These are phyloP conservation scores for Excoecaria agallocha DNA, from an alignment of 345 rosid genomes.

Conservation along the genomic window DNA sequence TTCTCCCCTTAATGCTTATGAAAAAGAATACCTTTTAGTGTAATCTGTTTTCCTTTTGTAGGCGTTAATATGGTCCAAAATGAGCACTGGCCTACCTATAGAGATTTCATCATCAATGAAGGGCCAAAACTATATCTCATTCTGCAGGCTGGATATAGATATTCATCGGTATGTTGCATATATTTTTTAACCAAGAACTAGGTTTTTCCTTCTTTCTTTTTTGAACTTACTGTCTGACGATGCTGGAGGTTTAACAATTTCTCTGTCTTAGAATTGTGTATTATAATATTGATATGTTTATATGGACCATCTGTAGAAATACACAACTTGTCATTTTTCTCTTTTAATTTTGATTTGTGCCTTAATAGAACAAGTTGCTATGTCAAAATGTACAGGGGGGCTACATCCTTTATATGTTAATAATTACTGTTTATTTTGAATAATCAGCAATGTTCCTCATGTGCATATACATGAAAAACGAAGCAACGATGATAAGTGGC, in stretches of 20 bases:
- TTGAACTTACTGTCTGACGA: neutral
- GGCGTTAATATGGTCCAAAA: slow-evolving; percentile 99
- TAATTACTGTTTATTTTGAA: slow-evolving; percentile 5
- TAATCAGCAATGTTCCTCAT: slow-evolving; percentile 86
- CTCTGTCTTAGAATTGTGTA: neutral
- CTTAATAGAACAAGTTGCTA: neutral
- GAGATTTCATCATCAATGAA: slow-evolving; percentile 90
- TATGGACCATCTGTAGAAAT: neutral
- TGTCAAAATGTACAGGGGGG: neutral
- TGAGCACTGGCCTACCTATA: slow-evolving; percentile 98
- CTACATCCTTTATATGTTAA: neutral
- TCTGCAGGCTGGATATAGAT: slow-evolving; percentile 95
- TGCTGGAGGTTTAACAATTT: neutral
- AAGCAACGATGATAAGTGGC: slow-evolving; percentile 66
- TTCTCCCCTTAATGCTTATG: slow-evolving; percentile 8
- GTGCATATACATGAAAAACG: slow-evolving; percentile 84
- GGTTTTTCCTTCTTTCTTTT: neutral
- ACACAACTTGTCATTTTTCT: no score
- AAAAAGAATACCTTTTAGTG: slow-evolving; percentile 10
- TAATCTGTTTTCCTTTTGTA: slow-evolving; percentile 30
- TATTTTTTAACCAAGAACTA: slow-evolving; percentile 13
- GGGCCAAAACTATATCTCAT: slow-evolving; percentile 65
- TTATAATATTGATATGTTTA: neutral
- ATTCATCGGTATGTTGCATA: slow-evolving; percentile 64
- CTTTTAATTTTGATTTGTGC: neutral